phyloP scores from a whole-genome alignment of 331 rosid genomes.

The Quercus lobata region DNA sequence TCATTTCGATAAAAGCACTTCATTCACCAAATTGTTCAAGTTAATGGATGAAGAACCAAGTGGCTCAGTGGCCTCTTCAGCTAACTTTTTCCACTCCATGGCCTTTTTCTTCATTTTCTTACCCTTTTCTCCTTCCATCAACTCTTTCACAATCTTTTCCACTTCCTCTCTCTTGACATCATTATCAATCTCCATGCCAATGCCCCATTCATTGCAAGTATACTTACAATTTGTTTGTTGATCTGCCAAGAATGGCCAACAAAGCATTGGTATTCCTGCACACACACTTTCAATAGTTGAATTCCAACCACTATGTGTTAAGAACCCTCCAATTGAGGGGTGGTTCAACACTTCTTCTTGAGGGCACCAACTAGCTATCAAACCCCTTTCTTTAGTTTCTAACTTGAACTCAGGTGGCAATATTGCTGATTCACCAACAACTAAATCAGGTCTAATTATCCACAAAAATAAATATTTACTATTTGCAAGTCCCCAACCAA shows the following conservation, averaged over 20 bases:
- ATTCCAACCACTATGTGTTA: slow-evolving; percentile 17
- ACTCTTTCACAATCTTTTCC: neutral
- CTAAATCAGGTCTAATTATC: slow-evolving; percentile 52
- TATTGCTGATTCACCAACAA: slow-evolving; percentile 18
- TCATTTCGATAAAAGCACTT: neutral
- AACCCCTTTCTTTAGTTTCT: slow-evolving; percentile 19
- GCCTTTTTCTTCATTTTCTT: neutral
- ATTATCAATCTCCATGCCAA: slow-evolving; percentile 7
- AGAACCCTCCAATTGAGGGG: slow-evolving; percentile 11
- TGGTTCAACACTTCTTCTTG: slow-evolving; percentile 18
- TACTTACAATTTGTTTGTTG: neutral
- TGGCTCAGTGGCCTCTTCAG: neutral
- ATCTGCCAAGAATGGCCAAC: slow-evolving; percentile 4
- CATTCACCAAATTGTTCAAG: neutral
- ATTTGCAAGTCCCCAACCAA: slow-evolving; percentile 52
- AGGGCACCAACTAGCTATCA: slow-evolving; percentile 13
- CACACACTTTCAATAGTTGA: slow-evolving; percentile 2
- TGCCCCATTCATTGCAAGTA: slow-evolving; percentile 6
- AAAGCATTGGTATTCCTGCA: slow-evolving; percentile 12
- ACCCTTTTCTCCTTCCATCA: slow-evolving; percentile 10
- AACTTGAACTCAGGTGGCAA: slow-evolving; percentile 24
- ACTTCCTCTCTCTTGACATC: slow-evolving; percentile 6
- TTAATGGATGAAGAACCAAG: slow-evolving; percentile 14
- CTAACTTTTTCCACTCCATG: neutral
- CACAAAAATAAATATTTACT: slow-evolving; percentile 37